phyloP scores from a whole-genome alignment of 768 basidiomycete species.

The Lentinula guzmanii region DNA sequence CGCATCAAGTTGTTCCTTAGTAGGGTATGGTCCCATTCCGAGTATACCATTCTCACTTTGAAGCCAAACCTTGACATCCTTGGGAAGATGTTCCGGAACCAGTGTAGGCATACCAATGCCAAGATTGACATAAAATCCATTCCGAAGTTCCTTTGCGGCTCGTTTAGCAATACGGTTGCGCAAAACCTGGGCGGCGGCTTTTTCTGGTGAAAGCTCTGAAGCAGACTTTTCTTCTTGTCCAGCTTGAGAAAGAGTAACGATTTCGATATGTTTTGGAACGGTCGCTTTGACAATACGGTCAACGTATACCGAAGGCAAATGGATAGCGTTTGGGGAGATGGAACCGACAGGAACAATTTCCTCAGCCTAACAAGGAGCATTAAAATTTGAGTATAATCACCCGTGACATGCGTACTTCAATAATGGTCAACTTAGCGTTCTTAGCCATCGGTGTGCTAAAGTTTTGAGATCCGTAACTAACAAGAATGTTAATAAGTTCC shows the following conservation, averaged over 20 bases:
- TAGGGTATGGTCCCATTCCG: conserved; percentile 89
- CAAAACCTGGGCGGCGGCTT: conserved; percentile 45
- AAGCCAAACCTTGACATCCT: conserved; percentile 77
- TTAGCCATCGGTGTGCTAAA: conserved; percentile 85
- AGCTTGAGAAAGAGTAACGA: conserved; percentile 55
- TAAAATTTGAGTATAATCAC: background rate
- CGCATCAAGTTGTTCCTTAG: conserved; percentile 74
- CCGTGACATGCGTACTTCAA: conserved; percentile 54
- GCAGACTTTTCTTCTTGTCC: conserved; percentile 10
- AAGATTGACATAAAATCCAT: conserved; percentile 84
- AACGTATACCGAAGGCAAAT: conserved; percentile 81
- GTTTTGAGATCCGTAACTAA: conserved; percentile 81
- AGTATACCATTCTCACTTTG: conserved; percentile 91
- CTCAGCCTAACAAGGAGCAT: conserved; percentile 56
- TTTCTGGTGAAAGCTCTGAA: conserved; percentile 35
- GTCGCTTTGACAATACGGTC: conserved; percentile 83
- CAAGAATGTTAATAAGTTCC: background rate
- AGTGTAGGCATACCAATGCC: conserved; percentile 92
- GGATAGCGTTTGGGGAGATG: conserved; percentile 76
- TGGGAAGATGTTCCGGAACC: conserved; percentile 71
- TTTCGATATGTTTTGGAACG: conserved; percentile 72
- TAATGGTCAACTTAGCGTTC: conserved; percentile 84
- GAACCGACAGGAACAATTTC: conserved; percentile 81
- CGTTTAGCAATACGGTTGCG: conserved; percentile 78
- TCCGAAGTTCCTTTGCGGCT: conserved; percentile 84